These are phyloP conservation scores for Exophiala viscosa DNA, from an alignment of 2,329 filamentous ascomycete species.

Conservation along the genomic window DNA sequence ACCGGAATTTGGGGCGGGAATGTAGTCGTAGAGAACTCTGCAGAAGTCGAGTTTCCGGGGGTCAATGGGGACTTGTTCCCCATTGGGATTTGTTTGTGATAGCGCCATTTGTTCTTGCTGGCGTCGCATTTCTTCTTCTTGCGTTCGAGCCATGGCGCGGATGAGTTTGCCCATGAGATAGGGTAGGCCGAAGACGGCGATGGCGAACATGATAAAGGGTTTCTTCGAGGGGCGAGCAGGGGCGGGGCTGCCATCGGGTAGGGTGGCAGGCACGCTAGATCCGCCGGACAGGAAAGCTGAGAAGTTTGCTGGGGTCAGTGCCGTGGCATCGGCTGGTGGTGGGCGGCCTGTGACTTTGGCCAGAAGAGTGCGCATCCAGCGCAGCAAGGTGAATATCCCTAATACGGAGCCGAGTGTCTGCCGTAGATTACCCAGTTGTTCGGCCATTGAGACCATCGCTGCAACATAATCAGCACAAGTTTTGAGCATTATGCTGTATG, in stretches of 20 bases:
- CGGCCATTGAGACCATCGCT: constrained; percentile 98
- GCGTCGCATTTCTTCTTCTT: constrained; percentile 68
- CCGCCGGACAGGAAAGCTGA: constrained; percentile 77
- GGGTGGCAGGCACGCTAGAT: constrained; percentile 41
- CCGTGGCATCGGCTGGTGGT: constrained; percentile 77
- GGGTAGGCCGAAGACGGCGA: constrained; percentile 90
- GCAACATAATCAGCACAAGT: constrained; percentile 19
- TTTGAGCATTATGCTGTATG: background rate
- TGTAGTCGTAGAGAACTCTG: constrained; percentile 89
- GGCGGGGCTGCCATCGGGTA: constrained; percentile 63
- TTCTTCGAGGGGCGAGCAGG: constrained; percentile 80
- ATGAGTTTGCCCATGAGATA: constrained; percentile 98
- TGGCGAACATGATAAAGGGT: constrained; percentile 90
- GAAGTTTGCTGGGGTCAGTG: constrained; percentile 87
- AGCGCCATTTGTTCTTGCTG: constrained; percentile 49
- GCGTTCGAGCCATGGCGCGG: constrained; percentile 72
- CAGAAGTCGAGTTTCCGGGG: constrained; percentile 94
- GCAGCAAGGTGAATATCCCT: constrained; percentile 91
- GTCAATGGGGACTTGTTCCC: constrained; percentile 59
- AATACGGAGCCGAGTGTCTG: constrained; percentile 90
- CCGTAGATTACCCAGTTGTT: constrained; percentile 90
- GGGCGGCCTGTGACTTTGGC: constrained; percentile 91
- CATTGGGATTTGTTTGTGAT: constrained; percentile 41
- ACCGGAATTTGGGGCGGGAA: constrained; percentile 63
- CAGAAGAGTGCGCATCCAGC: constrained; percentile 87